Evolutionary conservation across 306 rosid genomes (phyloP), one percentile per base, ranked within the genome.

Genomic region (Ammopiptanthus mongolicus): DNA sequence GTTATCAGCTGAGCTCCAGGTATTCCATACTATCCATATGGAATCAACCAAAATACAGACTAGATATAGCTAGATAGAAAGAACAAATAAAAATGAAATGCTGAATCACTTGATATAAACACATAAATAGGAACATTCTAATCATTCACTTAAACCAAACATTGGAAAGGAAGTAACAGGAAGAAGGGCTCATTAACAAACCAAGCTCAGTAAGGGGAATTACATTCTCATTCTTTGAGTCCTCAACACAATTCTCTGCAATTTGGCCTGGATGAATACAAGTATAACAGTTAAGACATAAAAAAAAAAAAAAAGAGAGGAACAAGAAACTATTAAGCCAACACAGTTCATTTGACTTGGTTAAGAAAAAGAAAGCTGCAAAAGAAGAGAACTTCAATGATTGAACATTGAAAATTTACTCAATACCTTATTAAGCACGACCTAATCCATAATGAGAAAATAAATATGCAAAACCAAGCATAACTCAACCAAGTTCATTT

Each of bases 141-240:
- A 28, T 18, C 47, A 41, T 46, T 46, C 50, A 46, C 57, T 73
- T 61, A 8, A 47, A 17, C 61, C 51, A 61, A 31, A 19, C 50
- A 48, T 19, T 5, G 5, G 51, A 48, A 75, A 63, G 29, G 36
- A 74, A 8, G 29, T 39, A 73, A 31, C 0, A 73, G 25, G 19
- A 62, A 46, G 12, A 62, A 31, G 28, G 33, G 29, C 51, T 33
- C 8, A 22, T 12, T 48, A 74, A 13, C 2, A 47, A 74, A 74
- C 3, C n/a, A 46, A 3, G 48, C 39, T 48, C 13, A n/a, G 41
- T 9, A 47, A 1, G 53, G 70, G 18, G 28, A 48, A 74, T 34
- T 74, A 62, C 79, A 53, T 74, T 63, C 53, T 62, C 69, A 34
- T 17, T 19, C 6, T 75, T 75, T 10, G 37, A 59, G 52, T 39